These are phyloP conservation scores for Symbiodinium natans DNA, from an alignment of 73 alveolate species.

Conservation along the genomic window DNA sequence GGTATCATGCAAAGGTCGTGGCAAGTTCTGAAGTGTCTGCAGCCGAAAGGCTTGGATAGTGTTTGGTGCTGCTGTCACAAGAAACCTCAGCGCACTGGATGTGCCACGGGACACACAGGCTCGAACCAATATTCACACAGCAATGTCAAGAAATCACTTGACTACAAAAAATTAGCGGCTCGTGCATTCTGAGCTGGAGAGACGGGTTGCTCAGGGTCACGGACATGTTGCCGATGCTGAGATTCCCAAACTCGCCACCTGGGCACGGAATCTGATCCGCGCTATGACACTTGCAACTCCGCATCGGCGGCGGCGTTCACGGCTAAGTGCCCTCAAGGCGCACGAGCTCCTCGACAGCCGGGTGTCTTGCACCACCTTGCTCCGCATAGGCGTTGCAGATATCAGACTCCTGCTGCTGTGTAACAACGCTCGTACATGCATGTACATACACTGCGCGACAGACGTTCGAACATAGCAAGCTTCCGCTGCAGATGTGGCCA, in stretches of 20 bases:
- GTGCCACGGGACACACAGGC: no score
- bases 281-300: not conserved
- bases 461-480: no score
- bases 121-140: no score
- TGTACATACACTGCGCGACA: no score
- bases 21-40: no score
- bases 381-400: conserved; percentile 91
- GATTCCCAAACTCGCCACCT: conserved; percentile 94
- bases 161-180: no score
- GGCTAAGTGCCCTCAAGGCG: not conserved
- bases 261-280: not conserved
- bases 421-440: no score
- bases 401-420: conserved; percentile 47
- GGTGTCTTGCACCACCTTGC: conserved; percentile 91
- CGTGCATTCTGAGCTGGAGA: no score
- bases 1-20: no score
- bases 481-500: no score
- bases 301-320: not conserved
- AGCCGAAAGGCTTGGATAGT: conserved; percentile 30
- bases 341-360: conserved; percentile 91
- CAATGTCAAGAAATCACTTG: no score
- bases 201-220: conserved; percentile 68
- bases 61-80: conserved; percentile 75
- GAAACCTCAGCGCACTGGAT: conserved; percentile 25
- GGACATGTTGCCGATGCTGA: conserved; percentile 90